phyloP scores from a whole-genome alignment of 148 eudicot species.

The Cornus controversa region DNA sequence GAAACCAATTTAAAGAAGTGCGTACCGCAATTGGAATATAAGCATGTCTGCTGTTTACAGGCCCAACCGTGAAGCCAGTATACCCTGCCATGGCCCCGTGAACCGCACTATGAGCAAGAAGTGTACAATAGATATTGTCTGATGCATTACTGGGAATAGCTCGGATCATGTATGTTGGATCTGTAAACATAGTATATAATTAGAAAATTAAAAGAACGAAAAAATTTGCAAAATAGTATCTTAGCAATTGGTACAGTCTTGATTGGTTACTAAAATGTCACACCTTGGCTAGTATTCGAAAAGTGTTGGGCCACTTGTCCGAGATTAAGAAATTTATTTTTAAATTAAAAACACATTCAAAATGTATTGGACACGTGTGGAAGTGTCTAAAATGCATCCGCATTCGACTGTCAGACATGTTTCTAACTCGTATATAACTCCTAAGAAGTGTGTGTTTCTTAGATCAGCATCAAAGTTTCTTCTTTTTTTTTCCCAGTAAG shows the following conservation, averaged over 20 bases:
- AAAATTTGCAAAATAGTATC: no score
- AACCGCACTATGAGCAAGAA: constrained; percentile 63
- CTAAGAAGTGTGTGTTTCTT: no score
- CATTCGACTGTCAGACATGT: no score
- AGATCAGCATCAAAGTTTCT: no score
- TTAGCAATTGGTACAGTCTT: neutral
- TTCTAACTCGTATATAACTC: no score
- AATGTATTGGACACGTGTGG: no score
- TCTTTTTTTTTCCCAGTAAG: no score
- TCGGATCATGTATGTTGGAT: constrained; percentile 69
- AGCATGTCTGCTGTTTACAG: constrained; percentile 63
- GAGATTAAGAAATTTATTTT: no score
- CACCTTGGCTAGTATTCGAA: no score
- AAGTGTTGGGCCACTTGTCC: no score
- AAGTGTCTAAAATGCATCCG: no score
- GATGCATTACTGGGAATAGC: constrained; percentile 64
- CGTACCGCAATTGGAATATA: constrained; percentile 61
- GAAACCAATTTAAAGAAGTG: neutral
- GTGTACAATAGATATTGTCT: constrained; percentile 60
- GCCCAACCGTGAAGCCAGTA: constrained; percentile 63
- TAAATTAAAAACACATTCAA: no score
- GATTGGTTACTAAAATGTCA: neutral
- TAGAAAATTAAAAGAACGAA: neutral
- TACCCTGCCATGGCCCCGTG: constrained; percentile 74
- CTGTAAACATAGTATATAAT: constrained; percentile 18